A percentile compares a stretch with the other conserved stretches of the same genome.
Evolutionary conservation across 2,329 filamentous ascomycete species (phyloP).

Genomic region (Scleromitrula shiraiana): DNA sequence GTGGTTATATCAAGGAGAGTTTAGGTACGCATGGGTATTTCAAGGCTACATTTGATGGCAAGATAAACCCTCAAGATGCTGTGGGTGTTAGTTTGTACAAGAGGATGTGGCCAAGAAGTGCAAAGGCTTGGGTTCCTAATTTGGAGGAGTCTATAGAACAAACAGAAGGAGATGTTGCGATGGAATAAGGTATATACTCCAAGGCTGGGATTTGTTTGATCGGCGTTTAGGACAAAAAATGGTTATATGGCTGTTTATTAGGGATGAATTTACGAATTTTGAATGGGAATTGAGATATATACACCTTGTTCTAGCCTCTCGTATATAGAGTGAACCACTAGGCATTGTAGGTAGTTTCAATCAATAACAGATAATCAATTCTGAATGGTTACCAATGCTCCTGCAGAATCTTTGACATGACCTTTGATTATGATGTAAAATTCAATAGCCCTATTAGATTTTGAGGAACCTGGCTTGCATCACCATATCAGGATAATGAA

Average conservation of each 20-base stretch:
- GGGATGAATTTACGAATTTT: conserved; percentile 6
- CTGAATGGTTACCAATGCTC: too few relatives aligned
- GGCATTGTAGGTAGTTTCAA: too few relatives aligned
- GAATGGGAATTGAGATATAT: not conserved
- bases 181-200: not conserved
- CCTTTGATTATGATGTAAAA: too few relatives aligned
- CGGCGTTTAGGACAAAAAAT: not conserved
- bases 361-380: too few relatives aligned
- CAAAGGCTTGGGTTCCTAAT: conserved; percentile 32
- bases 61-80: conserved; percentile 91
- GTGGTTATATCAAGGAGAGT: conserved; percentile 87
- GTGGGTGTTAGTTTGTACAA: conserved; percentile 88
- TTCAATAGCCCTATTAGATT: too few relatives aligned
- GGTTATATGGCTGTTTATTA: conserved; percentile 3
- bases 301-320: too few relatives aligned
- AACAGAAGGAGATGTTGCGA: not conserved
- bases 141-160: not conserved
- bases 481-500: too few relatives aligned
- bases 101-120: conserved; percentile 70
- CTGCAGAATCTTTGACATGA: too few relatives aligned
- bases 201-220: not conserved
- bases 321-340: too few relatives aligned
- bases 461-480: too few relatives aligned
- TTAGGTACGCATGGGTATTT: conserved; percentile 99
- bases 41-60: conserved; percentile 95